Percentiles rank a stretch among this genome's conserved stretches.
These are phyloP conservation scores for Apiotrichum gracile DNA, from an alignment of 1,284 basidiomycete species.

Conservation along the genomic window DNA sequence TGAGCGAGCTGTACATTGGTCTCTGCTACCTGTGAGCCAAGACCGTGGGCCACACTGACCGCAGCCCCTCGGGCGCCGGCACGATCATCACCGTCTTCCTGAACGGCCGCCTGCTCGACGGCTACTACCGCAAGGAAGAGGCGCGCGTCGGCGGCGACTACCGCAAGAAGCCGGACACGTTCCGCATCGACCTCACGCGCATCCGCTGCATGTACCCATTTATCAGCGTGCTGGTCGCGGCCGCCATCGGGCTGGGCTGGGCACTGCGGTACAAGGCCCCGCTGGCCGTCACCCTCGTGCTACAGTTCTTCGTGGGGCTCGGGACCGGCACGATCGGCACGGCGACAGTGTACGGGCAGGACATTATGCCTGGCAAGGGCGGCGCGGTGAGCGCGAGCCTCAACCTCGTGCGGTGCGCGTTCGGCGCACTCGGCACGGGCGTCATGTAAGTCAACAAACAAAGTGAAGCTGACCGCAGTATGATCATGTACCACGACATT, in stretches of 20 bases:
- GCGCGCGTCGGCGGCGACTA: conserved; percentile 38
- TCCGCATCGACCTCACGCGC: conserved; percentile 36
- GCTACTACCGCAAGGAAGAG: conserved; percentile 35
- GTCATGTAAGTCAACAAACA: conserved; percentile 22
- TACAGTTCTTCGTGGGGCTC: conserved; percentile 35
- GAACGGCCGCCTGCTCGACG: conserved; percentile 43
- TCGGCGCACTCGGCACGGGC: conserved; percentile 40
- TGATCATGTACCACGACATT: conserved; percentile 32
- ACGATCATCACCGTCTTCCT: conserved; percentile 28
- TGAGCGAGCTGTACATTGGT: conserved; percentile 44
- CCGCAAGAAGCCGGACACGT: conserved; percentile 28
- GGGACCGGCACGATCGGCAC: conserved; percentile 29
- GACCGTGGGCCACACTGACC: background rate
- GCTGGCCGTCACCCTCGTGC: conserved; percentile 31
- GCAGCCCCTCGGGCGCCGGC: conserved; percentile 39
- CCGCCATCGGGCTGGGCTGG: conserved; percentile 35
- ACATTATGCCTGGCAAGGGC: conserved; percentile 39
- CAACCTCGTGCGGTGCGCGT: conserved; percentile 44
- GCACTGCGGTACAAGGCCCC: conserved; percentile 31
- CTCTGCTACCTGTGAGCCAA: conserved; percentile 42
- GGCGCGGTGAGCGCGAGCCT: conserved; percentile 44
- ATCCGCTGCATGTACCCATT: conserved; percentile 32
- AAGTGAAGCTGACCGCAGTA: background rate
- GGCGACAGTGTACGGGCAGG: conserved; percentile 42
- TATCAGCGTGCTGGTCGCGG: conserved; percentile 18